Evolutionary conservation across 345 rosid species (phyloP).

Genomic region (Hibiscus syriacus): DNA sequence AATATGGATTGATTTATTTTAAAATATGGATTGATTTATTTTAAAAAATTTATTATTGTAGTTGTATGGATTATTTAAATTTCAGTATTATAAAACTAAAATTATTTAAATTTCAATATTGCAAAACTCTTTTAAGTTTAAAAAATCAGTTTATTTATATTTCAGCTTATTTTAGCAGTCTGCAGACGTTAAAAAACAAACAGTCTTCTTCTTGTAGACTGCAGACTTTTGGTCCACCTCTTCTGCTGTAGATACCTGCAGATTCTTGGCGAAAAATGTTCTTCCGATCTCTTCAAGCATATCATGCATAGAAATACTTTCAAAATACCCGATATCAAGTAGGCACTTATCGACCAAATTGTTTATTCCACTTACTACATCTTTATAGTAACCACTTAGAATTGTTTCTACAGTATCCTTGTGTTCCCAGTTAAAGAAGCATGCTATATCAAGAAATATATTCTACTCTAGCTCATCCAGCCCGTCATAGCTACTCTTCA

Average conservation of each 20-base stretch:
- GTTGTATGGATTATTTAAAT: no score
- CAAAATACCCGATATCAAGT: background rate
- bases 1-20: no score
- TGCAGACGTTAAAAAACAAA: no score
- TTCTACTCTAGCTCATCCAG: background rate
- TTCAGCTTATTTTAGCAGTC: slow-evolving; percentile 23
- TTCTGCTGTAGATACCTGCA: no score
- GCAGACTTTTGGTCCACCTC: no score
- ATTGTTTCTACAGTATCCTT: background rate
- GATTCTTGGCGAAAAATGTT: slow-evolving; percentile 9
- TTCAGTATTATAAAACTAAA: no score
- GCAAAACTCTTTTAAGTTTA: no score
- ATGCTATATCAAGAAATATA: background rate
- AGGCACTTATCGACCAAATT: background rate
- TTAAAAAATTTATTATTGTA: no score
- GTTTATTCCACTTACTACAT: background rate
- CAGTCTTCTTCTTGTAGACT: background rate
- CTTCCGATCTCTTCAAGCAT: background rate
- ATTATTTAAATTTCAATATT: no score
- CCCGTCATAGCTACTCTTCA: background rate
- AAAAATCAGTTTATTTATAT: no score
- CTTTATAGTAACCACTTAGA: background rate
- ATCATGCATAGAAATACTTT: background rate
- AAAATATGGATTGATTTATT: no score
- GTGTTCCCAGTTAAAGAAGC: background rate